These are phyloP conservation scores for Floccularia luteovirens DNA, from an alignment of 768 basidiomycete genomes.

Conservation along the genomic window DNA sequence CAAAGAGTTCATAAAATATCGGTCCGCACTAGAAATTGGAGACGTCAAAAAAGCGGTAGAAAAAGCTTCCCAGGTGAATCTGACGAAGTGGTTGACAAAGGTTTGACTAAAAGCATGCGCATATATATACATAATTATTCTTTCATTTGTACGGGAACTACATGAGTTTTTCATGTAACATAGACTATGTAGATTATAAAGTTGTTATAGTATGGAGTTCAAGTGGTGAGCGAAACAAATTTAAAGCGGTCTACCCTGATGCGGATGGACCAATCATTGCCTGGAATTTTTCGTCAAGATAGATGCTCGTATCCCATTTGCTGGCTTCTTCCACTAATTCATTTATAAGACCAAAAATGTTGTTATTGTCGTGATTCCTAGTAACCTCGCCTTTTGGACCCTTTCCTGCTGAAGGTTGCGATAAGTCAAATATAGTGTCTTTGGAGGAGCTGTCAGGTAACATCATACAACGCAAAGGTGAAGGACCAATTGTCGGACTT, in stretches of 20 bases:
- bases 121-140: not conserved
- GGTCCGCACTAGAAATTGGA: conserved; percentile 53
- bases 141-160: conserved; percentile 4
- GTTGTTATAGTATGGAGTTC: no score
- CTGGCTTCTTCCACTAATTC: conserved; percentile 43
- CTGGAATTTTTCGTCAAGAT: conserved; percentile 40
- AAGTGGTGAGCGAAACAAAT: no score
- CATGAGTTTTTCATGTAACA: no score
- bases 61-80: conserved; percentile 54
- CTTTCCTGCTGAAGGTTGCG: no score
- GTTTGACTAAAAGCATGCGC: conserved; percentile 31
- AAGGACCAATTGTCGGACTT: conserved; percentile 35
- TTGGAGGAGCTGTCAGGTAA: conserved; percentile 28
- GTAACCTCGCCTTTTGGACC: no score
- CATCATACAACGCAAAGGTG: conserved; percentile 37
- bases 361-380: not conserved
- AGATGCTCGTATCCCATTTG: conserved; percentile 41
- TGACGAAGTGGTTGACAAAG: conserved; percentile 76
- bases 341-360: conserved; percentile 31
- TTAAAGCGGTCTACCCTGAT: no score
- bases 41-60: conserved; percentile 66
- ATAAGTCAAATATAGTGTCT: not conserved
- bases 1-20: conserved; percentile 71
- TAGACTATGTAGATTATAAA: no score
- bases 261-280: conserved; percentile 30